Evolutionary conservation across 805 yeast genomes (phyloP), one percentile per base, ranked within the genome.

Genomic region (Teunomyces pallodes): DNA sequence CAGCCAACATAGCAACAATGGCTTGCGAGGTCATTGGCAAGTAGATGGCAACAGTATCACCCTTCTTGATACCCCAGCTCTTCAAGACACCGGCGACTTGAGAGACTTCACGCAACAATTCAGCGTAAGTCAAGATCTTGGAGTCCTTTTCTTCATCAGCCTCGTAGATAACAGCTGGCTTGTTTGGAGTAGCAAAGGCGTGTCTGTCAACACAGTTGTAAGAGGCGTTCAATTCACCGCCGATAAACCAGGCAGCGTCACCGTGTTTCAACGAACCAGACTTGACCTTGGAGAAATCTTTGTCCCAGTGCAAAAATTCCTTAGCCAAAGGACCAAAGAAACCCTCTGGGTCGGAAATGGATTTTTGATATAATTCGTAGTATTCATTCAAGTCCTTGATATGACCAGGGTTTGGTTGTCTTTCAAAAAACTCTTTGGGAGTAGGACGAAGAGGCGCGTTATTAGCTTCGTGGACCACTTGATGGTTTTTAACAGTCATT

Each of bases 21-120:
- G 94, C 91, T 64, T 86, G 88, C 41, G 91, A 86, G 54, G 83
- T 84, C 94, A 87, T 87, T 59, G 96, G 96, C 73, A 87, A 74
- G 65, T 87, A 87, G 46, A 87, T 87, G 20, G 94, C 94, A 48
- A 87, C 92, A 13, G 90, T 84, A 63, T 87, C 96, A 58, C 94
- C 94, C 69, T 87, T 87, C 51, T 75, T 71, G 49, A 87, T 83
- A 43, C 91, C 91, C 75, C 83, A 72, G 50, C 72, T 69, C 55
- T 76, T 71, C 62, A 87, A 76, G 31, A 83, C 84, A 57, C 86
- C 88, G 6, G 92, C 86, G 46, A 84, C 82, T 61, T 80, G 79
- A 36, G 82, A 84, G 30, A 87, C 90, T 57, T 87, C 80, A 55
- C 80, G 80, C 55, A 87, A 73, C 57, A 87, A 75, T 70, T 87